Conservation (phyloP, 2,329 filamentous ascomycete species). For the Arachnopeziza araneosa region DNA sequence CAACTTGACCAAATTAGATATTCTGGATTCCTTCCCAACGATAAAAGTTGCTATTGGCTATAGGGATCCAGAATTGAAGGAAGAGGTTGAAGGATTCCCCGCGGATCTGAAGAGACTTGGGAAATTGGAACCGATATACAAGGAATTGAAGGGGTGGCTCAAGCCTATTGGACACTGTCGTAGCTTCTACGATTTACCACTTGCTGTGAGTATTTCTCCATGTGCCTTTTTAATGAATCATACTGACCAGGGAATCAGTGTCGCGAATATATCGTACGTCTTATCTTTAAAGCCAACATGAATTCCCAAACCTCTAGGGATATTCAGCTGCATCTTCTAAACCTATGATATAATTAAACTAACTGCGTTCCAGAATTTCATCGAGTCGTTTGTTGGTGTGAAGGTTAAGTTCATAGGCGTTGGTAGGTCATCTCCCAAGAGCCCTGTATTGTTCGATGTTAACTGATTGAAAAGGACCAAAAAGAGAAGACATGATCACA, state of each 20-base stretch:
- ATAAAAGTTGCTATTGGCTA: constrained; percentile 74
- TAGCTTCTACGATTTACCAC: constrained; percentile 57
- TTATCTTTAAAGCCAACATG: too few relatives aligned
- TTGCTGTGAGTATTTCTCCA: constrained; percentile 43
- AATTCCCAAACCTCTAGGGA: too few relatives aligned
- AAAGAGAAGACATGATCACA: constrained; percentile 13
- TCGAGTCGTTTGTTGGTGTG: constrained; percentile 54
- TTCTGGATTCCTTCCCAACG: constrained; percentile 67
- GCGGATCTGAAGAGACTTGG: constrained; percentile 55
- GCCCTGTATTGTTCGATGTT: not conserved
- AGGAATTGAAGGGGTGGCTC: constrained; percentile 66
- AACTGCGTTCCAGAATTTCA: not conserved
- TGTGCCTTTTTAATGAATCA: too few relatives aligned
- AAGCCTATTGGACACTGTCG: constrained; percentile 51
- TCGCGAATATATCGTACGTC: constrained; percentile 10
- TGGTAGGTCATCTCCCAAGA: constrained; percentile 3
- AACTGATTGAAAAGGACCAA: constrained; percentile 1
- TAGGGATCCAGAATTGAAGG: constrained; percentile 40
- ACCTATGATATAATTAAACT: too few relatives aligned
- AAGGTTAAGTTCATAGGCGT: constrained; percentile 53
- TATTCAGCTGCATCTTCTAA: too few relatives aligned
- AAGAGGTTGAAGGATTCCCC: constrained; percentile 54
- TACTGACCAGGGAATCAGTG: not conserved
- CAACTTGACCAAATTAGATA: constrained; percentile 59
- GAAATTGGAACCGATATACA: constrained; percentile 48